A percentile compares a stretch with the other conserved stretches of the same genome.
These are phyloP conservation scores for Oryza nivara DNA, from an alignment of 176 grass and related monocot genomes.

Conservation along the genomic window DNA sequence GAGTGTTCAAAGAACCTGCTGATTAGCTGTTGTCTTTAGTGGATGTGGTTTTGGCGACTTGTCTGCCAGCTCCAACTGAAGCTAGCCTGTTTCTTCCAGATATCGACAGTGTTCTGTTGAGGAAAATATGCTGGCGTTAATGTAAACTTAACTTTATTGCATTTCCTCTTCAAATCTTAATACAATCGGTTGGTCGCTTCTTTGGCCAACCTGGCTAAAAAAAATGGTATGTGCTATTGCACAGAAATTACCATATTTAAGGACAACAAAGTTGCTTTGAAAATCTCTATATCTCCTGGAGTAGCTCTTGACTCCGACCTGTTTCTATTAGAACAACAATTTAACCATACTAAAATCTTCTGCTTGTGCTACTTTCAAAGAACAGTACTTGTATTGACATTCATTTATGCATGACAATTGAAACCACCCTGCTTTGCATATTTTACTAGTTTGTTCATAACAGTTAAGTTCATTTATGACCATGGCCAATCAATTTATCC, in stretches of 20 bases:
- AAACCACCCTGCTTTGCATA: not conserved
- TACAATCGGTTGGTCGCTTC: no score
- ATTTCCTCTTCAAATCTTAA: no score
- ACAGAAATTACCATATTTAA: constrained; percentile 3
- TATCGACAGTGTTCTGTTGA: no score
- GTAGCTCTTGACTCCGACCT: not conserved
- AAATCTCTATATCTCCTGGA: not conserved
- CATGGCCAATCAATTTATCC: constrained; percentile 3
- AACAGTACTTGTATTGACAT: not conserved
- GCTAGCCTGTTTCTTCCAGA: no score
- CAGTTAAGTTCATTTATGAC: constrained; percentile 1
- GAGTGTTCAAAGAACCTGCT: no score
- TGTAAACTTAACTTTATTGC: no score
- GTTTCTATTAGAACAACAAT: constrained; percentile 5
- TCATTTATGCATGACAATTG: constrained; percentile 15
- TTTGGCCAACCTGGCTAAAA: no score
- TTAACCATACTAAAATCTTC: constrained; percentile 15
- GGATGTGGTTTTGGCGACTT: no score
- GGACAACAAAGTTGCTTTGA: not conserved
- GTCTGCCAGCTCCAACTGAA: no score
- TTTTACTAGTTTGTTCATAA: not conserved
- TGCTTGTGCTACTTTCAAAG: constrained; percentile 11
- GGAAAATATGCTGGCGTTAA: no score
- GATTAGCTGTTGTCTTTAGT: no score
- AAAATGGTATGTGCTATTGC: not conserved